Evolutionary conservation across 208 protist genomes (phyloP).

Genomic region (Trichomonas tenax): DNA sequence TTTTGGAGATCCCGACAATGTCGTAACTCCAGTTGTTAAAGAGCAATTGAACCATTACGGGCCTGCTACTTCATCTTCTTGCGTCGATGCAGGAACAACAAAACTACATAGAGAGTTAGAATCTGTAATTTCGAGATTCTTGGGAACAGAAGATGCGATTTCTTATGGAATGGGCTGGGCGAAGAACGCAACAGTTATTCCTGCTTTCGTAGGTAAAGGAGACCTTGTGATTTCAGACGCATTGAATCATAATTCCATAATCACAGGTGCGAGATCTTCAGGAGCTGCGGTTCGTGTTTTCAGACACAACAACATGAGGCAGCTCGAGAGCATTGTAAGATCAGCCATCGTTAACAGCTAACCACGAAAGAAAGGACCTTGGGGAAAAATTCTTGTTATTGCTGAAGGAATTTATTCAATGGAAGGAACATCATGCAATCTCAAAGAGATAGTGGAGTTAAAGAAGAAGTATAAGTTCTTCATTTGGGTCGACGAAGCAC

Average conservation of each 20-base stretch:
- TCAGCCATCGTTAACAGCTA: constrained; percentile 4
- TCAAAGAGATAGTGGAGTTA: constrained; percentile 37
- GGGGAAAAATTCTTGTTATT: constrained; percentile 47
- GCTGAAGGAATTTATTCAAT: constrained; percentile 48
- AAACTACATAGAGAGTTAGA: constrained; percentile 36
- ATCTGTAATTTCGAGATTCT: constrained; percentile 19
- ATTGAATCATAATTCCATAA: constrained; percentile 13
- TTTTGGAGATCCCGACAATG: constrained; percentile 36
- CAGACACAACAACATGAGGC: constrained; percentile 31
- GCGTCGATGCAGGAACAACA: constrained; percentile 23
- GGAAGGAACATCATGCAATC: constrained; percentile 41
- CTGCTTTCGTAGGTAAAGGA: constrained; percentile 26
- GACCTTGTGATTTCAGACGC: constrained; percentile 26
- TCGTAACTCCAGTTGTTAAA: constrained; percentile 12
- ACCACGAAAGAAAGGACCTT: constrained; percentile 32
- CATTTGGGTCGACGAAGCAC: constrained; percentile 47
- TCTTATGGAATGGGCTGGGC: constrained; percentile 43
- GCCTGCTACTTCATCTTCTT: constrained; percentile 17
- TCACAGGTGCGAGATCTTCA: constrained; percentile 33
- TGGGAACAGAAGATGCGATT: constrained; percentile 30
- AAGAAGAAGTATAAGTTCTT: constrained; percentile 33
- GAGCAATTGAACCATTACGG: constrained; percentile 6
- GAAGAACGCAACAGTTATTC: constrained; percentile 45
- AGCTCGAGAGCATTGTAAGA: not conserved
- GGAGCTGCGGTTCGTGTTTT: constrained; percentile 35